phyloP scores from a whole-genome alignment of 1,284 basidiomycete genomes.

The Grifola frondosa region DNA sequence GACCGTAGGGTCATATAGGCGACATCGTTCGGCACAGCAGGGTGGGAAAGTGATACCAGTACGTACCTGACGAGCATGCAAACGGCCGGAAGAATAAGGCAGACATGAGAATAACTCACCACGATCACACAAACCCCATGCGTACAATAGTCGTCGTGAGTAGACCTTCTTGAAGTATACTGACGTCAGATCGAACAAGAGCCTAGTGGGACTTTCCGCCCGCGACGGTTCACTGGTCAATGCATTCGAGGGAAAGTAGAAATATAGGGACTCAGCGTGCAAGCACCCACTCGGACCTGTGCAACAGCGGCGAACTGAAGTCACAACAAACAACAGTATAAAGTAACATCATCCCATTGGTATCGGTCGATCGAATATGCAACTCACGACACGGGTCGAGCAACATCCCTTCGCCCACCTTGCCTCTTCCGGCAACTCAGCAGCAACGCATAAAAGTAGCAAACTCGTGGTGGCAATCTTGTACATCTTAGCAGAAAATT shows the following conservation, averaged over 20 bases:
- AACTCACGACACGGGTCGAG: conserved; percentile 26
- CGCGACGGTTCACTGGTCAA: conserved; percentile 3
- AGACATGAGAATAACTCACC: too few species aligned
- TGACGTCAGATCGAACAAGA: too few species aligned
- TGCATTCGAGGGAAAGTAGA: background rate
- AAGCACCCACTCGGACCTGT: background rate
- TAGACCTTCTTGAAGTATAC: too few species aligned
- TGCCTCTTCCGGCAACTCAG: conserved; percentile 11
- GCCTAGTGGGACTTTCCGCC: too few species aligned
- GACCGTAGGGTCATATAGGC: too few species aligned
- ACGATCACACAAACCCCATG: too few species aligned
- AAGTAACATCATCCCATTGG: conserved; percentile 12
- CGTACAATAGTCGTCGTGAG: too few species aligned
- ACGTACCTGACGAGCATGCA: too few species aligned
- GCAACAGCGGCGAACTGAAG: too few species aligned
- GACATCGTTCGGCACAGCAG: too few species aligned
- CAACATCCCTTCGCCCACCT: conserved; percentile 1
- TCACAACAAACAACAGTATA: background rate
- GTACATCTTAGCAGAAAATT: conserved; percentile 30
- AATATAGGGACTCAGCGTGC: conserved; percentile 3
- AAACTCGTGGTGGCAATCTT: conserved; percentile 24
- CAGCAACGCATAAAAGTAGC: conserved; percentile 20
- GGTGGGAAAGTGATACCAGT: too few species aligned
- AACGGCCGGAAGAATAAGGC: too few species aligned
- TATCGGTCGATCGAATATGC: conserved; percentile 20